phyloP scores from a whole-genome alignment of 1,139 yeast genomes.

The Magnusiomyces magnusii region DNA sequence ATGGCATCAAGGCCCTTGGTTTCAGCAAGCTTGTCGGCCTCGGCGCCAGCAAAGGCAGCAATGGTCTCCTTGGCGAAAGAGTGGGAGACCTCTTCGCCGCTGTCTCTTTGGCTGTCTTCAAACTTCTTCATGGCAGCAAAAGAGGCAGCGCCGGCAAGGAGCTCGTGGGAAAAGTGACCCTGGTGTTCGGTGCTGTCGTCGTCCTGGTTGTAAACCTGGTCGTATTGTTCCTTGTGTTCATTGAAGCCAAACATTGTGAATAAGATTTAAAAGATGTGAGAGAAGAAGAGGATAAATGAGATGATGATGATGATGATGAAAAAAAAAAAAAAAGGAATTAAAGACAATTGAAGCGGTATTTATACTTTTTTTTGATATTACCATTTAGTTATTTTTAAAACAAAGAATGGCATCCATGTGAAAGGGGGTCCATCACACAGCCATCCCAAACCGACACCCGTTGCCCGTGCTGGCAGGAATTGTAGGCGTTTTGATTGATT shows the following conservation, averaged over 20 bases:
- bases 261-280: not conserved
- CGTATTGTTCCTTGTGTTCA: constrained; percentile 23
- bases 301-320: not conserved
- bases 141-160: constrained; percentile 32
- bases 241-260: constrained; percentile 26
- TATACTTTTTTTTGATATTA: not conserved
- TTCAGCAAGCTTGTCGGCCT: constrained; percentile 32
- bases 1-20: constrained; percentile 31
- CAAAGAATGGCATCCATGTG: not conserved
- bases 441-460: not conserved
- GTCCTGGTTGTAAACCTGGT: constrained; percentile 7
- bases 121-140: constrained; percentile 29
- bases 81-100: constrained; percentile 30
- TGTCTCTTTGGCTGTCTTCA: constrained; percentile 28
- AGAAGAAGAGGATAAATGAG: not conserved
- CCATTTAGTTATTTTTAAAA: no score
- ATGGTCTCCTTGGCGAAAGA: constrained; percentile 29
- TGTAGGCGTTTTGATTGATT: no score
- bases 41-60: constrained; percentile 33
- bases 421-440: not conserved
- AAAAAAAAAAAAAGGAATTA: no score
- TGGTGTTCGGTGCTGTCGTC: constrained; percentile 21
- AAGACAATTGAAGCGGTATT: not conserved
- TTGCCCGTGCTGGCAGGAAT: no score
- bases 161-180: constrained; percentile 29